phyloP scores from a whole-genome alignment of 2,329 filamentous ascomycete species.

The Ceratocystis alfenasii region DNA sequence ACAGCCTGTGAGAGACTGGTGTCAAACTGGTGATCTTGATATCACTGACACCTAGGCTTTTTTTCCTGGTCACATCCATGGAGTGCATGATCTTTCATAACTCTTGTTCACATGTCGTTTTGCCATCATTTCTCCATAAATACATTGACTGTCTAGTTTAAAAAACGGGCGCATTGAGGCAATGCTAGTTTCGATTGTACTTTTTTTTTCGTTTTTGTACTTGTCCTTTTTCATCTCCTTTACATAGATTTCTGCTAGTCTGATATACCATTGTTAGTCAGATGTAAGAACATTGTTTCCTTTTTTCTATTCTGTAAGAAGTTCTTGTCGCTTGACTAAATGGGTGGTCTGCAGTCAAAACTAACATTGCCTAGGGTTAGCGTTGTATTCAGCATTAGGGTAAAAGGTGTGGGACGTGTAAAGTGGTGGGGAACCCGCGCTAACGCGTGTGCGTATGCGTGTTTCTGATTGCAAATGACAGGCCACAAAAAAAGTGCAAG shows the following conservation, averaged over 20 bases:
- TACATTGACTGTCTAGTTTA: not conserved
- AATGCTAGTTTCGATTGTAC: not conserved
- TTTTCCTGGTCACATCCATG: not conserved
- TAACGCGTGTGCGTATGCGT: not conserved
- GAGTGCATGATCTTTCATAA: not conserved
- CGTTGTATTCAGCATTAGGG: not conserved
- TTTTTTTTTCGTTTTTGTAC: not conserved
- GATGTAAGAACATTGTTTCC: too few species aligned
- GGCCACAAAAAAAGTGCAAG: not conserved
- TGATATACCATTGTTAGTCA: too few species aligned
- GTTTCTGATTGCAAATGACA: not conserved
- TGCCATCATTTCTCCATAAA: not conserved
- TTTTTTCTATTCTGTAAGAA: too few species aligned
- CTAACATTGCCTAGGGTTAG: not conserved
- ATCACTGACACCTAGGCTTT: slow-evolving; percentile 19
- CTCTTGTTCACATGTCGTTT: slow-evolving; percentile 8
- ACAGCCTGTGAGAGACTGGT: slow-evolving; percentile 57
- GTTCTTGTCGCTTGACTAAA: too few species aligned
- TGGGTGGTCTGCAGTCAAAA: too few species aligned
- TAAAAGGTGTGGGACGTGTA: slow-evolving; percentile 15
- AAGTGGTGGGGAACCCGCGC: slow-evolving; percentile 18
- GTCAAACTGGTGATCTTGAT: slow-evolving; percentile 37
- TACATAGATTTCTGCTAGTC: not conserved
- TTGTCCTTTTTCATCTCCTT: not conserved
- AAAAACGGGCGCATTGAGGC: not conserved